Evolutionary conservation across 306 rosid genomes (phyloP).

Genomic region (Hylodesmum podocarpum): DNA sequence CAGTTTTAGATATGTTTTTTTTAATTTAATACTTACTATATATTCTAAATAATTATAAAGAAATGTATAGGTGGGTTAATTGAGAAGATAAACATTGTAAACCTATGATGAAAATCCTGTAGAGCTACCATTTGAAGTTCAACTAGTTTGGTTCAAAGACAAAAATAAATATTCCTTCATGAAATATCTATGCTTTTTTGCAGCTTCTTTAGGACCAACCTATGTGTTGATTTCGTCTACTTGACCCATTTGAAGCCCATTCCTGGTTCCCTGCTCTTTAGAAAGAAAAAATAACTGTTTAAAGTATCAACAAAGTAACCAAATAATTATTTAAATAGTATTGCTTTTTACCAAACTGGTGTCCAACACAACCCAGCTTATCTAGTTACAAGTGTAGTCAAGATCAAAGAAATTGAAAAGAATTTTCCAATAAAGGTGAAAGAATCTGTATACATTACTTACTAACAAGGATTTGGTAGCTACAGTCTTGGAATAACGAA

Average conservation of each 20-base stretch:
- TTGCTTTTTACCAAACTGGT: background rate
- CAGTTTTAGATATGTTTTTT: too few relatives aligned
- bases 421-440: slow-evolving; percentile 3
- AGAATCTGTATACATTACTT: background rate
- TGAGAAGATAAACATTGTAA: too few relatives aligned
- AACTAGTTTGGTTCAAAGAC: background rate
- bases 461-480: background rate
- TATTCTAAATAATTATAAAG: too few relatives aligned
- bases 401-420: background rate
- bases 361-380: background rate
- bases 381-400: background rate
- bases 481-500: background rate
- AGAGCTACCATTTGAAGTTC: background rate
- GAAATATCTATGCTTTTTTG: background rate
- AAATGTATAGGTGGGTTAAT: too few relatives aligned
- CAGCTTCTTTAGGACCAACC: background rate
- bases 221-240: background rate
- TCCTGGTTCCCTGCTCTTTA: background rate
- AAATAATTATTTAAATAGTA: background rate
- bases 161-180: background rate
- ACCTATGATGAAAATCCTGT: background rate
- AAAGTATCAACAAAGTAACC: background rate
- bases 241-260: background rate
- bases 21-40: too few relatives aligned
- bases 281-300: background rate